Conservation (phyloP, 2,329 filamentous ascomycete species). For the Fonsecaea multimorphosa region DNA sequence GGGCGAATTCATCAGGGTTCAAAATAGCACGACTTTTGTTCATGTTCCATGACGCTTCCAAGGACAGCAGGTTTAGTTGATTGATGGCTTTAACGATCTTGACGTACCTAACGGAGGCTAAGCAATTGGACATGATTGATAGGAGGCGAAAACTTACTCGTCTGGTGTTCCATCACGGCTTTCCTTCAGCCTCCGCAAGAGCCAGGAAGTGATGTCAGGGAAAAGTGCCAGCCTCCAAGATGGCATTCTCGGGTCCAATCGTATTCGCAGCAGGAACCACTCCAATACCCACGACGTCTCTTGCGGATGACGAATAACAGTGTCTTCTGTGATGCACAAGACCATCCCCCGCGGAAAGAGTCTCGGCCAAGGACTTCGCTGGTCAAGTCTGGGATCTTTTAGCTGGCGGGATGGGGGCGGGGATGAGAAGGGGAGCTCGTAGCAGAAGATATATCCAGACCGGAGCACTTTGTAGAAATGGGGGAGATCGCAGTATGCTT, state of each 20-base stretch:
- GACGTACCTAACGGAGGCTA: slow-evolving; percentile 12
- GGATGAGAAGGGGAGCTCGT: slow-evolving; percentile 24
- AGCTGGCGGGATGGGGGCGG: neutral
- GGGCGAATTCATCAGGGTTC: slow-evolving; percentile 19
- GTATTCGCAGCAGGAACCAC: slow-evolving; percentile 32
- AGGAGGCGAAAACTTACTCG: slow-evolving; percentile 2
- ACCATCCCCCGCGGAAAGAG: slow-evolving; percentile 32
- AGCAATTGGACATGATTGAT: neutral
- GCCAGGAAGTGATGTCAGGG: slow-evolving; percentile 27
- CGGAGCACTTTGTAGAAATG: slow-evolving; percentile 10
- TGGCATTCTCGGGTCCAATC: neutral
- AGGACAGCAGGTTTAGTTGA: slow-evolving; percentile 8
- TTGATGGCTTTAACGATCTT: slow-evolving; percentile 19
- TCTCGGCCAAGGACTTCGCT: slow-evolving; percentile 1
- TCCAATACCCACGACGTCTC: slow-evolving; percentile 18
- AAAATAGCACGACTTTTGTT: neutral
- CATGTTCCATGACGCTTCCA: neutral
- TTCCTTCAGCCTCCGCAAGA: slow-evolving; percentile 6
- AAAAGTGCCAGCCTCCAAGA: slow-evolving; percentile 26
- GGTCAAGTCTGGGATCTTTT: neutral
- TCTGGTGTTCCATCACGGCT: neutral
- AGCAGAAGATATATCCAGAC: slow-evolving; percentile 4
- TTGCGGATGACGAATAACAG: slow-evolving; percentile 18
- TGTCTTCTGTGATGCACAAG: slow-evolving; percentile 31
- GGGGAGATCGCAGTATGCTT: slow-evolving; percentile 22